phyloP scores from a whole-genome alignment of 2,329 filamentous ascomycete genomes.

The Cadophora malorum region DNA sequence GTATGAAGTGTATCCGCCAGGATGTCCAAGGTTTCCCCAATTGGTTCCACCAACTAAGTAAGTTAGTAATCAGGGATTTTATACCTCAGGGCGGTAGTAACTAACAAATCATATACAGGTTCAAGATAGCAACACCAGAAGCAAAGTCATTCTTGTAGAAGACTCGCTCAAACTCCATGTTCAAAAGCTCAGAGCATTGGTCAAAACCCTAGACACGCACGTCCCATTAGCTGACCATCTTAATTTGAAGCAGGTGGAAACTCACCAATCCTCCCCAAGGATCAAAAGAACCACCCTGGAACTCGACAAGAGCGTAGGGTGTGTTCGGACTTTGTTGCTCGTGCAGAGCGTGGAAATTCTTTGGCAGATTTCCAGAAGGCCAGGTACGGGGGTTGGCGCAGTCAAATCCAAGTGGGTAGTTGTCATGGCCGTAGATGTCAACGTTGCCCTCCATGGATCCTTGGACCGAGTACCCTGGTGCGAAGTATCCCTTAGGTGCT shows the following conservation, averaged over 20 bases:
- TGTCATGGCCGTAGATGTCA: constrained; percentile 49
- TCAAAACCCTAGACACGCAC: constrained; percentile 59
- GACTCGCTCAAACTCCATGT: constrained; percentile 77
- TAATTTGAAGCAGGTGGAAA: not conserved
- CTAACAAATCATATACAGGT: constrained; percentile 72
- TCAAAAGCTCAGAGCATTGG: constrained; percentile 68
- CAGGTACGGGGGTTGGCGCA: constrained; percentile 58
- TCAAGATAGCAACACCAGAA: constrained; percentile 71
- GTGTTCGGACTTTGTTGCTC: constrained; percentile 67
- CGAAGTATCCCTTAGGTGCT: constrained; percentile 40
- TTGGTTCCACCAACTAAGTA: constrained; percentile 74
- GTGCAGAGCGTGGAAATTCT: constrained; percentile 60
- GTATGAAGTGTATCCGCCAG: constrained; percentile 66
- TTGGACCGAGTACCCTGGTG: constrained; percentile 39
- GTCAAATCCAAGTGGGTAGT: constrained; percentile 54
- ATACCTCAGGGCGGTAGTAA: not conserved
- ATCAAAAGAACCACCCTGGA: constrained; percentile 75
- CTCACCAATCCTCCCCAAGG: constrained; percentile 69
- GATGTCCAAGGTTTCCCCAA: constrained; percentile 80
- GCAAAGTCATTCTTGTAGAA: constrained; percentile 80
- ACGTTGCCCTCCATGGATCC: constrained; percentile 43
- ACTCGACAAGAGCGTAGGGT: constrained; percentile 66
- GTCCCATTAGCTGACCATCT: constrained; percentile 7
- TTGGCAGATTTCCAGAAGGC: constrained; percentile 63
- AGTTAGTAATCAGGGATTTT: constrained; percentile 50